Evolutionary conservation across 2,329 filamentous ascomycete species (phyloP).

Genomic region (Fusarium lyarnte): DNA sequence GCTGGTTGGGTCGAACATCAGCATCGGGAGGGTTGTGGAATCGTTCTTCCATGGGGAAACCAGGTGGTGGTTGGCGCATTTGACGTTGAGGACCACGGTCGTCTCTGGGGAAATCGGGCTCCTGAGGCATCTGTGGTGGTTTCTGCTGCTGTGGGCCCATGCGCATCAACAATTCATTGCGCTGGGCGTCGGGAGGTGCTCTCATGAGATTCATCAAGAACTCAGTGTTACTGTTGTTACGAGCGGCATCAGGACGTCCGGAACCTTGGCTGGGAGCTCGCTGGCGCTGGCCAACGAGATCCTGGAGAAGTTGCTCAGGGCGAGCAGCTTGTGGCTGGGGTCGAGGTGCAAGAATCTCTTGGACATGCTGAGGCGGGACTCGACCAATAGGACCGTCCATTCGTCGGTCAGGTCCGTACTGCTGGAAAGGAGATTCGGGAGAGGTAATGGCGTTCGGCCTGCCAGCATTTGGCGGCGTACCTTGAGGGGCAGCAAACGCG

Average conservation of each 20-base stretch:
- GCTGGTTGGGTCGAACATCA: constrained; percentile 61
- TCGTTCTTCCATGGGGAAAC: constrained; percentile 62
- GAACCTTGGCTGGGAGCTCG: constrained; percentile 62
- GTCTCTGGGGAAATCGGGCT: constrained; percentile 55
- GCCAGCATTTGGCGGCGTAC: constrained; percentile 37
- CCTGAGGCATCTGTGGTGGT: constrained; percentile 47
- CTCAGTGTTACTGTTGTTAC: constrained; percentile 75
- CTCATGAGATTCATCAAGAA: constrained; percentile 87
- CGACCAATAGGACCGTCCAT: constrained; percentile 53
- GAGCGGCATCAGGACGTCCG: constrained; percentile 55
- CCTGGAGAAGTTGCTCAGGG: constrained; percentile 69
- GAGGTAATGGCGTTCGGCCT: constrained; percentile 56
- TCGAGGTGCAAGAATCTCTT: constrained; percentile 64
- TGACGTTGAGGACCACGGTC: constrained; percentile 50
- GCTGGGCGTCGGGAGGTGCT: constrained; percentile 58
- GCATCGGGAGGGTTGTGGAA: constrained; percentile 58
- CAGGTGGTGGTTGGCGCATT: constrained; percentile 59
- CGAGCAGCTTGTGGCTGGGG: constrained; percentile 62
- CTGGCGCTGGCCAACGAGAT: constrained; percentile 68
- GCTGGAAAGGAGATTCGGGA: constrained; percentile 58
- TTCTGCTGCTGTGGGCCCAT: constrained; percentile 57
- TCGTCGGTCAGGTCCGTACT: constrained; percentile 56
- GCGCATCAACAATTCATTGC: constrained; percentile 64
- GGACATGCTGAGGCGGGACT: constrained; percentile 53
- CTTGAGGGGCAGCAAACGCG: constrained; percentile 54